Evolutionary conservation across 352 stramenopile species (phyloP), one percentile per base, ranked within the genome.

Genomic region (Globisporangium uncinulatum): DNA sequence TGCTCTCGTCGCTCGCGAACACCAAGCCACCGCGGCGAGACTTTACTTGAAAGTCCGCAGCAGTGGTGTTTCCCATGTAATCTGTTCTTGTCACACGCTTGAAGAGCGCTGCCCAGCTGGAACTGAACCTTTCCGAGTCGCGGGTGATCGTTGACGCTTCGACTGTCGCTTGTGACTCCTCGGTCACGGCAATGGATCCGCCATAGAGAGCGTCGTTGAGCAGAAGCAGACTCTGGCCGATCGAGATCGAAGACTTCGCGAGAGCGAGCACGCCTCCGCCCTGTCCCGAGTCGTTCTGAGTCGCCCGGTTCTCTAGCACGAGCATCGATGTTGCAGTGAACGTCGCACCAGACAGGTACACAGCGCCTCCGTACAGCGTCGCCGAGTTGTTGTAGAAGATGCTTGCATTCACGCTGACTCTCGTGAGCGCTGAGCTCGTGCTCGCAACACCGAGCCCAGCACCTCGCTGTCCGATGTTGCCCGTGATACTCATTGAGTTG

Each of bases 341-440:
- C 7, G 20, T 44, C 7, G 60, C 51, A 17, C 41, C 32, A 6
- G 45, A 17, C 0, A 81, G 14, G 20, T 55, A 65, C 17, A 79
- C 60, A 13, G 50, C 72, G 2, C 72, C 72, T 6, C 72, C 72
- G 41, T 31, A 31, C 1, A 32, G 48, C 7, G 9, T 29, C 13
- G 67, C 72, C 4, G 67, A 69, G 46, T 81, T 81, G 44, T 81
- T 81, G 65, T 81, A 81, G 11, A 79, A 73, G 7, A 79, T 57
- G 21, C 64, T 75, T 9, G 47, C 31, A 1, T 14, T 46, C 13
- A 61, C 32, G 13, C 48, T 46, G 0, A 55, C 36, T 19, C 6
- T 41, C 6, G 43, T 19, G 17, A 55, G 19, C 17, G 37, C 20
- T 20, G 19, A 19, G 6, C 32, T 47, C 17, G 41, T 29, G 31